phyloP scores from a whole-genome alignment of 176 grass and related monocot species.

The Lolium perenne region DNA sequence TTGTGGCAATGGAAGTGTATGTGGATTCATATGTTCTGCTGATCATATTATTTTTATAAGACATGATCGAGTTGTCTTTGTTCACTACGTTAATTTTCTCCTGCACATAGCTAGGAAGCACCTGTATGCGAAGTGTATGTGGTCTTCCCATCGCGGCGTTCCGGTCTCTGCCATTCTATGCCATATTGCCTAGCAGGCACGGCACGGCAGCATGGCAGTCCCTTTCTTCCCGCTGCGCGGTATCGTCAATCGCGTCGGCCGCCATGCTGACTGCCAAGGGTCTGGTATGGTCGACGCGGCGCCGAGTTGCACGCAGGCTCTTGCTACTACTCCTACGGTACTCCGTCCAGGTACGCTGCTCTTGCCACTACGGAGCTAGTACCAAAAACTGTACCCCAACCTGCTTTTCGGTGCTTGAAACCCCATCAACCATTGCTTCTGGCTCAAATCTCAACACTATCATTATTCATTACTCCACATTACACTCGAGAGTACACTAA shows the following conservation, averaged over 20 bases:
- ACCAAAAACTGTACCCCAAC: neutral
- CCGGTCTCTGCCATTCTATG: too few species aligned
- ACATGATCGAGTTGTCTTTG: neutral
- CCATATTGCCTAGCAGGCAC: neutral
- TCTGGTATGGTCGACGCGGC: neutral
- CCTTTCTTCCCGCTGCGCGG: neutral
- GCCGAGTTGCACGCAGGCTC: neutral
- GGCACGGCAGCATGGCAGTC: neutral
- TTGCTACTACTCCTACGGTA: neutral
- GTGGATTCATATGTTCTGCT: neutral
- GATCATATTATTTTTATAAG: neutral
- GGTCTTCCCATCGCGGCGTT: neutral
- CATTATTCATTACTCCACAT: neutral
- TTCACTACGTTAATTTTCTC: too few species aligned
- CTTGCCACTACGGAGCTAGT: neutral
- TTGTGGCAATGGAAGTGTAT: neutral
- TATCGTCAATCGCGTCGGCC: neutral
- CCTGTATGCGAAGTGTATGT: too few species aligned
- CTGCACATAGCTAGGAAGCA: too few species aligned
- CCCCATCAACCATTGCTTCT: conserved; percentile 4
- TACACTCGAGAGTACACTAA: neutral
- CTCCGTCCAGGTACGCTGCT: neutral
- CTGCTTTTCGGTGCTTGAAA: neutral
- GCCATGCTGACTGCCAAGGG: neutral
- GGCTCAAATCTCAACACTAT: neutral